These are phyloP conservation scores for Paraglomus occultum DNA, from an alignment of 192 early-diverging fungal genomes.

Conservation along the genomic window DNA sequence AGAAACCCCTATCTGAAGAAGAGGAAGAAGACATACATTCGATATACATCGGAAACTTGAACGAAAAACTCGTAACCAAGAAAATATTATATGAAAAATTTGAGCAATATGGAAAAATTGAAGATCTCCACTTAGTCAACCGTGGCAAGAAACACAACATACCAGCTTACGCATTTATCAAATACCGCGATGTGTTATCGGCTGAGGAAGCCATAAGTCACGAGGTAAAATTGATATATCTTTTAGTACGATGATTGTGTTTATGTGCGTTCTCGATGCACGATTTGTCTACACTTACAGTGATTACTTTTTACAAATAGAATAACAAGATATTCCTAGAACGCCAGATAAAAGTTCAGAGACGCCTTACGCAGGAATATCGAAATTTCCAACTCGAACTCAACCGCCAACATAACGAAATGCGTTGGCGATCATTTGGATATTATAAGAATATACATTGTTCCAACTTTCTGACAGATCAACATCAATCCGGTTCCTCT, in stretches of 20 bases:
- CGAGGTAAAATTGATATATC: slow-evolving; percentile 37
- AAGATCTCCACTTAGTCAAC: slow-evolving; percentile 51
- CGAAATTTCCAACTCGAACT: slow-evolving; percentile 21
- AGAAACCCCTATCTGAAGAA: slow-evolving; percentile 42
- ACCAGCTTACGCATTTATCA: slow-evolving; percentile 66
- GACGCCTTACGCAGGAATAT: slow-evolving; percentile 35
- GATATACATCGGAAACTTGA: slow-evolving; percentile 68
- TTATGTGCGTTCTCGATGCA: background rate
- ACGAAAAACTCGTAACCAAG: slow-evolving; percentile 45
- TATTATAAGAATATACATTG: too few relatives aligned
- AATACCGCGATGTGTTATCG: slow-evolving; percentile 47
- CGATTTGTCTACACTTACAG: background rate
- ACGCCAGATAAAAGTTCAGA: slow-evolving; percentile 35
- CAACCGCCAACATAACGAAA: background rate
- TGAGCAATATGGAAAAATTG: slow-evolving; percentile 53
- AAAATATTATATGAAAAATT: slow-evolving; percentile 51
- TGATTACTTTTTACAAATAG: slow-evolving; percentile 20
- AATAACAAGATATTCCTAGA: slow-evolving; percentile 33
- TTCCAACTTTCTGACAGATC: too few relatives aligned
- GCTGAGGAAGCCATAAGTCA: slow-evolving; percentile 50
- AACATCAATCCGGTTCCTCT: too few relatives aligned
- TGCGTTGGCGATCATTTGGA: background rate
- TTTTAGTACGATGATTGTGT: background rate
- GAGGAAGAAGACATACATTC: slow-evolving; percentile 52
- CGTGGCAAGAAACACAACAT: slow-evolving; percentile 25